Conservation (phyloP, 306 rosid genomes). For the Quercus suber region DNA sequence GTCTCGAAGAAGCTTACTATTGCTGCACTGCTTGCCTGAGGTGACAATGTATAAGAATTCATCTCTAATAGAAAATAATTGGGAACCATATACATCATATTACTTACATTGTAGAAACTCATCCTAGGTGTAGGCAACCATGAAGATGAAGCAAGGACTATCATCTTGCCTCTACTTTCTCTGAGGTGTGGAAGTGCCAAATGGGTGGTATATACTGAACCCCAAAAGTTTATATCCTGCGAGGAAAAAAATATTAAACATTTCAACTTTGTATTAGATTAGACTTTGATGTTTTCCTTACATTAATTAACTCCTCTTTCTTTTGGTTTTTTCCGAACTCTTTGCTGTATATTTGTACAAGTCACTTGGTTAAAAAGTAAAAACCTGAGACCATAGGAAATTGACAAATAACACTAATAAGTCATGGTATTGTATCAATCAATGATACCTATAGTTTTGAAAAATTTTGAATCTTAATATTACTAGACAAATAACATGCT, state of each 20-base stretch:
- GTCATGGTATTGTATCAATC: too few relatives aligned
- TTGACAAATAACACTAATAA: too few relatives aligned
- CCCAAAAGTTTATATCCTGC: slow-evolving; percentile 87
- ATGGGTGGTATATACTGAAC: slow-evolving; percentile 50
- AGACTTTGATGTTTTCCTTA: too few relatives aligned
- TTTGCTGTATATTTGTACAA: too few relatives aligned
- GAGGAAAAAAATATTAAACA: background rate
- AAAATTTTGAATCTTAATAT: too few relatives aligned
- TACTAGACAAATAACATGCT: too few relatives aligned
- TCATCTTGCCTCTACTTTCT: slow-evolving; percentile 56
- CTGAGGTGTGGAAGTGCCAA: slow-evolving; percentile 54
- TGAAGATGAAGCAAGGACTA: slow-evolving; percentile 52
- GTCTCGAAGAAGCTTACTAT: slow-evolving; percentile 48
- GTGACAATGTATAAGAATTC: background rate
- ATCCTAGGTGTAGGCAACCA: slow-evolving; percentile 66
- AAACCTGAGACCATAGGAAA: too few relatives aligned
- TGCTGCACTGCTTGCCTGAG: slow-evolving; percentile 76
- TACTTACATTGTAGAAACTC: slow-evolving; percentile 44
- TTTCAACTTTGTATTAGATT: background rate
- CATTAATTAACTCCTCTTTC: too few relatives aligned
- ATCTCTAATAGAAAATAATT: background rate
- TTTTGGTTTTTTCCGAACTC: too few relatives aligned
- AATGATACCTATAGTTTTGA: too few relatives aligned
- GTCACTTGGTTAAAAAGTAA: too few relatives aligned
- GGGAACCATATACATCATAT: background rate